Evolutionary conservation across 441 rosid genomes (phyloP), one percentile per base, ranked within the genome.

Genomic region (Erodium texanum): DNA sequence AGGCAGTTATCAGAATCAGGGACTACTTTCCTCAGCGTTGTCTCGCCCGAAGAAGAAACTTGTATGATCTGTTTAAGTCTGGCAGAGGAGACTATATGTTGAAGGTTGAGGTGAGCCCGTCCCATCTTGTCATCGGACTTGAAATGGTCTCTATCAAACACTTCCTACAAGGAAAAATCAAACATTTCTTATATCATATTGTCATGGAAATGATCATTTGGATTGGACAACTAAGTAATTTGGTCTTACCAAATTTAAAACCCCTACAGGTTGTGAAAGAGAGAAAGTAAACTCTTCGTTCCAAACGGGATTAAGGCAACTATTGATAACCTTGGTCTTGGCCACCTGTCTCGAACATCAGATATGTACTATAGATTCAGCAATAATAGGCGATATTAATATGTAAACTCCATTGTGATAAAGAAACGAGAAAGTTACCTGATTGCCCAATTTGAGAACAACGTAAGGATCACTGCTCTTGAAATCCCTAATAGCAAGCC

Each of bases 81-180:
- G 32, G 94, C 88, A 11, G 89, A 86, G 43, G 99, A 92, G 76
- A 84, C 75, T 27, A 94, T 81, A 0, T 96, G 97, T 72, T 92
- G 99, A 77, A 94, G 93, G 83, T 77, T 89, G 71, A 94, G 81
- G 66, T 79, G 66, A 62, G 99, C 99, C 66, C 83, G 86, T 19
- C 99, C 99, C 99, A 94, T 94, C 78, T 94, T 89, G 75, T 94
- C 99, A 77, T 94, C 99, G 9, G 93, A 73, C 82, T 92, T 94
- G 88, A 94, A 94, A 64, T 87, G 87, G 75, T 94, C 99, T 77
- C 86, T 94, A 66, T 94, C 99, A 66, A 87, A 94, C 69, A 94
- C 98, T 87, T 94, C 96, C 99, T 94, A 87, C 43, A 22, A n/a
- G 66, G 3, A 52, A 48, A 5, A 43, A 43, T 32, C 62, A 10